Evolutionary conservation across 2,329 filamentous ascomycete species (phyloP).

Genomic region (Lachnellula arida): DNA sequence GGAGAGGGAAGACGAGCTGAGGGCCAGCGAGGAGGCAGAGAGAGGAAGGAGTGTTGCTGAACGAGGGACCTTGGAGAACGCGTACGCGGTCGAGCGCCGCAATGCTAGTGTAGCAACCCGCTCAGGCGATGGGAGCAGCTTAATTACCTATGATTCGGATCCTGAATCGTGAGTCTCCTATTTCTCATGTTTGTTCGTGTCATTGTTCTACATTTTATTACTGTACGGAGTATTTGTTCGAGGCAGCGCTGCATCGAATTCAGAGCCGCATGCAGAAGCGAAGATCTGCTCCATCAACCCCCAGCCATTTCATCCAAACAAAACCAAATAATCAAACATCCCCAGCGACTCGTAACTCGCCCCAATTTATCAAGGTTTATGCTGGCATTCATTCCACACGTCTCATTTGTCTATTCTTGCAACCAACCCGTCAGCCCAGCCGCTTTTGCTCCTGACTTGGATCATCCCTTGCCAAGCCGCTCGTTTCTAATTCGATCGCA

Average conservation of each 20-base stretch:
- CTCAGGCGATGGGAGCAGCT: slow-evolving; percentile 25
- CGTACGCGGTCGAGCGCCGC: slow-evolving; percentile 16
- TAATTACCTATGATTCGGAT: slow-evolving; percentile 31
- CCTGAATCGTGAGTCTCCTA: slow-evolving; percentile 29
- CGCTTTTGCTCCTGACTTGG: slow-evolving; percentile 2
- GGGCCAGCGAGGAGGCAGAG: slow-evolving; percentile 32
- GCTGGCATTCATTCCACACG: slow-evolving; percentile 5
- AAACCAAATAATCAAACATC: background rate
- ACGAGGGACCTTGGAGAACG: slow-evolving; percentile 28
- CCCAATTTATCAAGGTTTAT: slow-evolving; percentile 4
- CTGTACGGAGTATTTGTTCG: slow-evolving; percentile 7
- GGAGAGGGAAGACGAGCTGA: slow-evolving; percentile 37
- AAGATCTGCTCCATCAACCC: background rate
- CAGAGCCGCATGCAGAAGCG: background rate
- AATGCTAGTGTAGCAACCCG: slow-evolving; percentile 4
- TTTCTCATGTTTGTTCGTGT: slow-evolving; percentile 7
- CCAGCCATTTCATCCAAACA: background rate
- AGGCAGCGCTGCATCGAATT: background rate
- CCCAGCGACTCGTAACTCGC: background rate
- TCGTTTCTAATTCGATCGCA: slow-evolving; percentile 17
- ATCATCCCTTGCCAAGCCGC: slow-evolving; percentile 5
- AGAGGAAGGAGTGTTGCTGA: slow-evolving; percentile 31
- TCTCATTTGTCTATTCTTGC: slow-evolving; percentile 6
- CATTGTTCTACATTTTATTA: slow-evolving; percentile 6
- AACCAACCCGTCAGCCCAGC: background rate